Conservation (phyloP, 2,329 filamentous ascomycete genomes). For the Fusarium musae region DNA sequence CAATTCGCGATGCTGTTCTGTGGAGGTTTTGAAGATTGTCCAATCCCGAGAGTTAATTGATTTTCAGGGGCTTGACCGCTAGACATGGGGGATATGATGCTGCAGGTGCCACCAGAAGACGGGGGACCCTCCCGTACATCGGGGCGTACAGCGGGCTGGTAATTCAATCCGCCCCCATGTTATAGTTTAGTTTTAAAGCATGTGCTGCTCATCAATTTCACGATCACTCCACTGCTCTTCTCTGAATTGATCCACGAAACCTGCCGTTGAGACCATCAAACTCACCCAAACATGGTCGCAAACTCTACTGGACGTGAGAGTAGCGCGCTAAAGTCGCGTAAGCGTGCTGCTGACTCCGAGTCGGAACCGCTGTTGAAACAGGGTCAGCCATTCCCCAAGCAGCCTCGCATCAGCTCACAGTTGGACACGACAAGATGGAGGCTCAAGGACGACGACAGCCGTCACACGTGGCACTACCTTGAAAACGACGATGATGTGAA, state of each 20-base stretch:
- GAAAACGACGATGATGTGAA: conserved; percentile 75
- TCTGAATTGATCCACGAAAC: conserved; percentile 11
- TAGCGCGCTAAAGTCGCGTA: conserved; percentile 51
- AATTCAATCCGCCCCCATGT: conserved; percentile 21
- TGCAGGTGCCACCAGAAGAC: conserved; percentile 27
- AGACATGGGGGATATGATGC: conserved; percentile 17
- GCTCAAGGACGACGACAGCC: conserved; percentile 81
- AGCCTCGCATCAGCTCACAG: conserved; percentile 61
- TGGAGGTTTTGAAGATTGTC: conserved; percentile 7
- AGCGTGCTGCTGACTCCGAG: conserved; percentile 55
- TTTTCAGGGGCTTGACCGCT: conserved; percentile 38
- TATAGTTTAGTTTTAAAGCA: conserved; percentile 24
- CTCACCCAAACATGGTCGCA: conserved; percentile 41
- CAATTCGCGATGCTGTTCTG: not conserved
- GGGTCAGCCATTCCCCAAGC: conserved; percentile 53
- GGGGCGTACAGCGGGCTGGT: not conserved
- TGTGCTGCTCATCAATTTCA: conserved; percentile 16
- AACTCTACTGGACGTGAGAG: conserved; percentile 46
- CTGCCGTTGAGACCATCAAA: not conserved
- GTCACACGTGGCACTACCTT: conserved; percentile 95
- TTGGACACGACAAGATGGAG: conserved; percentile 90
- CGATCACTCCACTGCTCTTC: conserved; percentile 24
- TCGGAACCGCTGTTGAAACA: conserved; percentile 45
- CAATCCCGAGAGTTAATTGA: conserved; percentile 7
- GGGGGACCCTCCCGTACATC: conserved; percentile 9